Evolutionary conservation across 306 rosid species (phyloP), one percentile per base, ranked within the genome.

Genomic region (Rosa chinensis): DNA sequence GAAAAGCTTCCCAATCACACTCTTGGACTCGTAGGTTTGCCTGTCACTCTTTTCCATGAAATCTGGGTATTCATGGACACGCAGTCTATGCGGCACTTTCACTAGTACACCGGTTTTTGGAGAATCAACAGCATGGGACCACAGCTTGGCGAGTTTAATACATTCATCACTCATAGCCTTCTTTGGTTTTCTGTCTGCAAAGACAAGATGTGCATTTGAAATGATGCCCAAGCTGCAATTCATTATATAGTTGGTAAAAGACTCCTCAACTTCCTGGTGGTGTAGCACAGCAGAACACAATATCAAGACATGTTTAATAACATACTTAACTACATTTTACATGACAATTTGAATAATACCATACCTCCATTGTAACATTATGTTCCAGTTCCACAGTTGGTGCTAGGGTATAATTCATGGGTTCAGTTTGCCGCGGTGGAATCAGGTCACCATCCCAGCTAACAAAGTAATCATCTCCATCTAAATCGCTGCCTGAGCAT

Each of bases 401-500:
- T 16, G 84, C 84, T 13, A 77, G 50, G 2, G 52, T 53, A 63
- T 85, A 83, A 64, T 80, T 73, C 85, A 78, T 85, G 4, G 90
- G 76, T 4, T 10, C 1, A 61, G 14, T 1, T 80, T 72, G 78
- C 52, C 0, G 0, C 0, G 56, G 55, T 1, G 89, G 89, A 79
- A 85, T 85, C 20, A 87, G 80, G 7, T 83, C 87, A 7, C 10
- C 4, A 55, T 85, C 90, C 90, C 90, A 87, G 48, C 87, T 70
- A 16, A 85, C 89, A 37, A 82, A 82, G 79, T 85, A 85, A 1
- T 11, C 5, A 75, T 84, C 90, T 37, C 88, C 88, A 14, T 87
- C 90, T 63, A 87, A 75, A 18, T 82, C 83, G 20, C 89, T 78
- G 48, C 90, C 88, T 0, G 90, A 83, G 67, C 90, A 87, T 81